Evolutionary conservation across 2,329 filamentous ascomycete genomes (phyloP).

Genomic region (Microthyrium microscopicum): DNA sequence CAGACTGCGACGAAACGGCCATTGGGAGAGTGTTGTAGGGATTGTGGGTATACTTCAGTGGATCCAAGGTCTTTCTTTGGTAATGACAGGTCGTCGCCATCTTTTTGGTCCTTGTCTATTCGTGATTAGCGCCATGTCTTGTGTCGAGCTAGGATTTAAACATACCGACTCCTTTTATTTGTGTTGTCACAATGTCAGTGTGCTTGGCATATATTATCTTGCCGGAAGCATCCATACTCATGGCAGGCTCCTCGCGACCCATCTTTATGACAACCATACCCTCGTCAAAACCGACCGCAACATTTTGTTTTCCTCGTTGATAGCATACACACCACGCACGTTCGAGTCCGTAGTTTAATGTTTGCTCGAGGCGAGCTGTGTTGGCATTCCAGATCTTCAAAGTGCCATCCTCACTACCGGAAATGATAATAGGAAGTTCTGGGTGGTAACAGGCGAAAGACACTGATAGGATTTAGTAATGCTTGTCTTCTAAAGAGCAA

Average conservation of each 20-base stretch:
- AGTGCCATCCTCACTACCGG: slow-evolving; percentile 91
- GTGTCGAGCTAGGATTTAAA: slow-evolving; percentile 27
- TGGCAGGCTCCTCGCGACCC: slow-evolving; percentile 89
- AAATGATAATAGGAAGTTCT: slow-evolving; percentile 91
- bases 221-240: slow-evolving; percentile 91
- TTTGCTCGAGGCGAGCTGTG: slow-evolving; percentile 91
- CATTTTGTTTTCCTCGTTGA: slow-evolving; percentile 82
- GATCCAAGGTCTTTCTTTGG: slow-evolving; percentile 89
- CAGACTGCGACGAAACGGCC: slow-evolving; percentile 79
- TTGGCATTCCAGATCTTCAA: slow-evolving; percentile 98
- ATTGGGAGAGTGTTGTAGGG: slow-evolving; percentile 88
- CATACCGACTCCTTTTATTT: slow-evolving; percentile 85
- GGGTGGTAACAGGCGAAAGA: slow-evolving; percentile 97
- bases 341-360: slow-evolving; percentile 87
- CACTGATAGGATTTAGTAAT: slow-evolving; percentile 29
- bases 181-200: slow-evolving; percentile 84
- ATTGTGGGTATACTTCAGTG: slow-evolving; percentile 93
- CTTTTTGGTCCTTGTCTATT: slow-evolving; percentile 69
- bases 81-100: slow-evolving; percentile 71
- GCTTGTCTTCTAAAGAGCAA: too few species aligned
- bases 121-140: slow-evolving; percentile 22
- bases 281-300: slow-evolving; percentile 94
- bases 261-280: slow-evolving; percentile 96
- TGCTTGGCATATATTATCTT: slow-evolving; percentile 95
- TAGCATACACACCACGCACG: slow-evolving; percentile 96